Base-by-base conservation (phyloP, 176 grass and related monocot species). In the Triticum dicoccoides region DNA sequence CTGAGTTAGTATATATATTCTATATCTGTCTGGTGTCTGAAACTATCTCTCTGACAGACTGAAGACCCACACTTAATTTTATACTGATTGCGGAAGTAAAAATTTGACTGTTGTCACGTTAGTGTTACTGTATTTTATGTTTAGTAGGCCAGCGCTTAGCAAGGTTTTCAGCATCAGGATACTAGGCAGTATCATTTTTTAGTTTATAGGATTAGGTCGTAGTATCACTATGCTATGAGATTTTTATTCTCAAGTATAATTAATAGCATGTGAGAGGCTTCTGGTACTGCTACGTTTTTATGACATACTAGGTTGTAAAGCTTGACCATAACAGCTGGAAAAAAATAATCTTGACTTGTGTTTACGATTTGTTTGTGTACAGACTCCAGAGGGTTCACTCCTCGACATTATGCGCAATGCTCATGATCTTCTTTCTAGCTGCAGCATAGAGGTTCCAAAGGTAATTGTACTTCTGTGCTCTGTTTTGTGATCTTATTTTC, bases 331-430 rank as follows among this genome's bases (percentile, higher is more conserved):
- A 74, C 17, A 52, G 7, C n/a, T 81, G 61, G 35, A 63, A 81
- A n/a, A 3, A 9, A n/a, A n/a, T 17, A 25, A 12, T n/a, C 71
- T 39, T 58, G 12, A 42, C 58, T 83, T 70, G 47, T 77, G 27
- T 85, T 87, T 79, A 87, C 47, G 63, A 79, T 78, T 67, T 88
- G 69, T 7, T 92, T 88, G 24, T 63, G 23, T 83, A 63, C 90
- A 98, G 93, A 98, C 96, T 52, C 96, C 96, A 78, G 96, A 98
- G 64, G 96, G 96, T 88, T 92, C 96, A 56, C 93, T 98, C 81
- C 88, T 98, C 37, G 96, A 98, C 82, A 86, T 98, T 81, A 92
- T 98, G 96, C 91, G 96, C 52, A 98, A 98, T 86, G 96, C 96
- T 69, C 91, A 92, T 80, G 96, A 98, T 79, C 83, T 98, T 69